These are phyloP conservation scores for Trametes gibbosa DNA, from an alignment of 768 basidiomycete species.

Conservation along the genomic window DNA sequence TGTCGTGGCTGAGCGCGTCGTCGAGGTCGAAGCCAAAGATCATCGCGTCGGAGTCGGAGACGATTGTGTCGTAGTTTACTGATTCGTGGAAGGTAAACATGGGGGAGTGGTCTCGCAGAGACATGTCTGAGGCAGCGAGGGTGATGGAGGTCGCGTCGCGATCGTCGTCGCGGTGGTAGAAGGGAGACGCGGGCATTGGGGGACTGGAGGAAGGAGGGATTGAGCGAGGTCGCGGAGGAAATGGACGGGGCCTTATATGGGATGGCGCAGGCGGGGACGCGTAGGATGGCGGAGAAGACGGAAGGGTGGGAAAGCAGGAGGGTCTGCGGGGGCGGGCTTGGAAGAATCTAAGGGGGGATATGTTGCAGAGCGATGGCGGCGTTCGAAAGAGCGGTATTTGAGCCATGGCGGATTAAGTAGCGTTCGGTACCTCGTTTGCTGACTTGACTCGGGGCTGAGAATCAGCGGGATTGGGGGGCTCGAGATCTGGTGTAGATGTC, in stretches of 20 bases:
- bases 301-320: slow-evolving; percentile 13
- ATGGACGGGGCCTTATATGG: slow-evolving; percentile 36
- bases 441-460: slow-evolving; percentile 38
- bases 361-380: slow-evolving; percentile 32
- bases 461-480: slow-evolving; percentile 26
- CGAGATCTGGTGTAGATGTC: slow-evolving; percentile 14
- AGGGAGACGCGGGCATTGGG: slow-evolving; percentile 29
- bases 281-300: slow-evolving; percentile 22
- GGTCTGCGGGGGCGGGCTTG: slow-evolving; percentile 31
- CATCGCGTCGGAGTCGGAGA: slow-evolving; percentile 48
- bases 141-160: slow-evolving; percentile 33
- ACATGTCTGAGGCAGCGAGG: slow-evolving; percentile 27
- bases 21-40: slow-evolving; percentile 64
- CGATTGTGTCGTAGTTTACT: slow-evolving; percentile 32
- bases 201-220: slow-evolving; percentile 20
- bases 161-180: slow-evolving; percentile 40
- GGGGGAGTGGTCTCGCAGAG: slow-evolving; percentile 29
- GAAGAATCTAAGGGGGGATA: slow-evolving; percentile 43
- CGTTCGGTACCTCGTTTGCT: slow-evolving; percentile 37
- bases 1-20: slow-evolving; percentile 34
- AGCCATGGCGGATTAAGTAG: slow-evolving; percentile 20
- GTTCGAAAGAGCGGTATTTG: slow-evolving; percentile 34
- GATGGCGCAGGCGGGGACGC: slow-evolving; percentile 32
- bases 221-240: slow-evolving; percentile 21
- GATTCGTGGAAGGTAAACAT: slow-evolving; percentile 28